Evolutionary conservation across 1,139 yeast genomes (phyloP).

Genomic region (Saccharomyces hybrid): DNA sequence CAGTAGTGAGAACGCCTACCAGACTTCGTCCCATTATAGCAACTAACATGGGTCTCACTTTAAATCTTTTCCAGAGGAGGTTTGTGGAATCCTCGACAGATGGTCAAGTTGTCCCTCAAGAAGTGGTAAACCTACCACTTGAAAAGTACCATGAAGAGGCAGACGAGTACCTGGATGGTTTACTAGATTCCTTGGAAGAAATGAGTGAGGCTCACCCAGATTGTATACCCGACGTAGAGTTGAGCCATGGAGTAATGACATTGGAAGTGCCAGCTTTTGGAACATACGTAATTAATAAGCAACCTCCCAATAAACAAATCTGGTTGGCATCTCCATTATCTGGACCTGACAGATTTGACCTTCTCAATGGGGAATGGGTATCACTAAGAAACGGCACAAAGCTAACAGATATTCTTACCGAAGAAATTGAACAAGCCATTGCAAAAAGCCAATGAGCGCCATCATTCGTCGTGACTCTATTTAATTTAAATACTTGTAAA

Average conservation of each 20-base stretch:
- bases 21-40: neutral
- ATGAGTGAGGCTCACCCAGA: constrained; percentile 52
- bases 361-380: constrained; percentile 51
- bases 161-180: constrained; percentile 53
- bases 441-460: constrained; percentile 5
- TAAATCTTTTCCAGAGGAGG: neutral
- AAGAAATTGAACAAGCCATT: constrained; percentile 41
- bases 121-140: constrained; percentile 40
- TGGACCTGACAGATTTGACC: constrained; percentile 79
- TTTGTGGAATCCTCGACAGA: constrained; percentile 32
- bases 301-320: constrained; percentile 88
- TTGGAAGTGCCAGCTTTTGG: constrained; percentile 61
- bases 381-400: constrained; percentile 50
- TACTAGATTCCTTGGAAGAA: constrained; percentile 57
- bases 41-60: neutral
- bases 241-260: constrained; percentile 76
- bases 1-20: neutral
- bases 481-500: neutral
- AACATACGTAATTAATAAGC: constrained; percentile 82
- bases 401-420: constrained; percentile 41
- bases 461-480: neutral
- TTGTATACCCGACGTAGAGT: constrained; percentile 58
- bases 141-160: constrained; percentile 53
- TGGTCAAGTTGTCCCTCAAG: constrained; percentile 46
- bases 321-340: constrained; percentile 89